Conservation (phyloP, 352 stramenopile genomes). For the Phytopythium cucurbitacearum region DNA sequence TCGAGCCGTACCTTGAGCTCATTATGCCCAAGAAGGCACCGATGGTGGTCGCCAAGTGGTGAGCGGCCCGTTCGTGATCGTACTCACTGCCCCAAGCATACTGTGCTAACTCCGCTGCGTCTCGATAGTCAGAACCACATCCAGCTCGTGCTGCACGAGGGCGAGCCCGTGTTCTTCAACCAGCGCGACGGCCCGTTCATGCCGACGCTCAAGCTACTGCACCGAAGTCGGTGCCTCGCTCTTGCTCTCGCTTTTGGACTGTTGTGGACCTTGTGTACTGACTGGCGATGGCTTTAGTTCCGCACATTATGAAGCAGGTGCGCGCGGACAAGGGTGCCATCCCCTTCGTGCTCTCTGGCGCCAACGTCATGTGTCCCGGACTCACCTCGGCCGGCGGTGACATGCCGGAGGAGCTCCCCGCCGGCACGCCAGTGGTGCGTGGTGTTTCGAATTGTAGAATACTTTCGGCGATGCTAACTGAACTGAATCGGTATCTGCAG, state of each 20-base stretch:
- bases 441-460: too few species aligned
- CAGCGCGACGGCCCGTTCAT: conserved; percentile 96
- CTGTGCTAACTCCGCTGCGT: too few species aligned
- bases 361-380: conserved; percentile 98
- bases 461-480: too few species aligned
- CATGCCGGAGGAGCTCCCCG: conserved; percentile 87
- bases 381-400: conserved; percentile 94
- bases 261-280: background rate
- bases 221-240: conserved; percentile 70
- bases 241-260: background rate
- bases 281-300: conserved; percentile 33
- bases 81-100: too few species aligned
- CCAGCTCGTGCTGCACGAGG: conserved; percentile 87
- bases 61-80: conserved; percentile 8
- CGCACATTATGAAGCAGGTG: conserved; percentile 92
- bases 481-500: conserved; percentile 11
- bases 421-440: conserved; percentile 77
- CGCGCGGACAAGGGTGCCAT: conserved; percentile 97
- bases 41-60: conserved; percentile 91
- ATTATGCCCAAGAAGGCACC: conserved; percentile 94
- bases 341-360: conserved; percentile 96
- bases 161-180: conserved; percentile 95
- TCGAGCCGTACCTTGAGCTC: conserved; percentile 86
- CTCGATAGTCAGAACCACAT: conserved; percentile 82
- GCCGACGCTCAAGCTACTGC: conserved; percentile 93